Evolutionary conservation across 2,329 filamentous ascomycete genomes (phyloP).

Genomic region (Colletotrichum plurivorum): DNA sequence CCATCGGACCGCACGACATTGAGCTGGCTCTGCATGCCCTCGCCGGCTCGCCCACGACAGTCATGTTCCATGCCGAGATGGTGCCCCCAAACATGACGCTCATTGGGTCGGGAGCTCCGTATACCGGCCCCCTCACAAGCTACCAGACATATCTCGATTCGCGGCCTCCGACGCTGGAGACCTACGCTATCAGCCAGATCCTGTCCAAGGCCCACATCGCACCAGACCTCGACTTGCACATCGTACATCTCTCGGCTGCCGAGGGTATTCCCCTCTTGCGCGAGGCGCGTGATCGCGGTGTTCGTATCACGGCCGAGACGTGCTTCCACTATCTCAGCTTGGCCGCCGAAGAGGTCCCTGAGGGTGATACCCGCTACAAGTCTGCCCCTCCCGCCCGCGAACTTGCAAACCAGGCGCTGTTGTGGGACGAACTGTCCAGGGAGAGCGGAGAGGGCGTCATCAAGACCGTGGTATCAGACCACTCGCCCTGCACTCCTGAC

Average conservation of each 20-base stretch:
- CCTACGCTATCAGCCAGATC: slow-evolving; percentile 90
- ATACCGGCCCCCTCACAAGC: slow-evolving; percentile 79
- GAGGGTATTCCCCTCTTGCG: slow-evolving; percentile 87
- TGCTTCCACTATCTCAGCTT: slow-evolving; percentile 96
- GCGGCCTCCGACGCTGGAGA: slow-evolving; percentile 90
- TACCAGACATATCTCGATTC: slow-evolving; percentile 95
- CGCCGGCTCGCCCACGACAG: slow-evolving; percentile 86
- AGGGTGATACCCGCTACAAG: slow-evolving; percentile 93
- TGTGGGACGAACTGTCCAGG: slow-evolving; percentile 83
- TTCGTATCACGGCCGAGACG: slow-evolving; percentile 93
- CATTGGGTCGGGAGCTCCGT: slow-evolving; percentile 85
- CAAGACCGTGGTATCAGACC: slow-evolving; percentile 92
- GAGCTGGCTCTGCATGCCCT: slow-evolving; percentile 84
- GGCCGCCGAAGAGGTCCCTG: slow-evolving; percentile 83
- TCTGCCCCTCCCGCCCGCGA: slow-evolving; percentile 94
- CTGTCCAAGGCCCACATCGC: slow-evolving; percentile 84
- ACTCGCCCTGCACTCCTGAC: slow-evolving; percentile 95
- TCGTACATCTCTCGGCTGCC: slow-evolving; percentile 90
- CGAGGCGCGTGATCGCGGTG: slow-evolving; percentile 77
- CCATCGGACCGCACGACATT: slow-evolving; percentile 86
- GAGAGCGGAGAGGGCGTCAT: slow-evolving; percentile 81
- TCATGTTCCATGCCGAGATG: slow-evolving; percentile 99
- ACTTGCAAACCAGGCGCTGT: slow-evolving; percentile 82
- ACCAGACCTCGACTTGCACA: slow-evolving; percentile 87
- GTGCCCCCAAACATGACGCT: slow-evolving; percentile 81